Base-by-base conservation (phyloP, 306 rosid genomes). In the Medicago lupulina region DNA sequence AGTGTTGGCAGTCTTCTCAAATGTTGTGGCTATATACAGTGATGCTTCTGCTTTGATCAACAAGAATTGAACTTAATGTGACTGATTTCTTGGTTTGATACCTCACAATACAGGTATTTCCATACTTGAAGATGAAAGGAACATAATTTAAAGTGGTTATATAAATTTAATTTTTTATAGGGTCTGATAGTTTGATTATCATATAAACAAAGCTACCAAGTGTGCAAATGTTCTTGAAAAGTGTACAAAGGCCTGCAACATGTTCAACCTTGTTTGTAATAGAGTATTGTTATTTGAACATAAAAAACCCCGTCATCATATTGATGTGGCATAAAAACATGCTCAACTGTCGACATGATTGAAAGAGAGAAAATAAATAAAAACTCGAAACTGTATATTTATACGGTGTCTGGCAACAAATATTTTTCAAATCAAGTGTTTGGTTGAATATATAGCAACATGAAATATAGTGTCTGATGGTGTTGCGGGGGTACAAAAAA, bases 1-100 rank as follows among this genome's bases (percentile, higher is more conserved):
- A 73, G 84, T 81, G 23, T 81, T 93, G 8, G 93, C 97, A 21
- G 91, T 90, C 50, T 85, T 90, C 65, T 88, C 97, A 40, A 93
- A 83, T 54, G 71, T 41, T 58, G 83, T 93, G 83, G 97, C 98
- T 71, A 89, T 93, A 77, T 93, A 86, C 43, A 89, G 98, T 43
- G 90, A 93, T 79, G 91, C 97, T 76, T 82, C 75, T 85, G 78
- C 89, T 55, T 67, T 90, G 85, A 77, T 89, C 71, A 89, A 88
- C 80, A 90, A 55, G 53, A 87, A 76, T 58, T 14, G 73, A 40
- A 46, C 75, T 7, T 21, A 55, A 2, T 60, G 51, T 19, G 75
- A 50, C 36, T 70, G 87, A 87, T 77, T 71, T 53, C 63, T 49
- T 36, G 18, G 31, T 82, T 57, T 9, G 14, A 9, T 65, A 80